Percentiles rank a stretch among this genome's conserved stretches.
phyloP scores from a whole-genome alignment of 2,329 filamentous ascomycete genomes.

The Aspergillus amoenus region DNA sequence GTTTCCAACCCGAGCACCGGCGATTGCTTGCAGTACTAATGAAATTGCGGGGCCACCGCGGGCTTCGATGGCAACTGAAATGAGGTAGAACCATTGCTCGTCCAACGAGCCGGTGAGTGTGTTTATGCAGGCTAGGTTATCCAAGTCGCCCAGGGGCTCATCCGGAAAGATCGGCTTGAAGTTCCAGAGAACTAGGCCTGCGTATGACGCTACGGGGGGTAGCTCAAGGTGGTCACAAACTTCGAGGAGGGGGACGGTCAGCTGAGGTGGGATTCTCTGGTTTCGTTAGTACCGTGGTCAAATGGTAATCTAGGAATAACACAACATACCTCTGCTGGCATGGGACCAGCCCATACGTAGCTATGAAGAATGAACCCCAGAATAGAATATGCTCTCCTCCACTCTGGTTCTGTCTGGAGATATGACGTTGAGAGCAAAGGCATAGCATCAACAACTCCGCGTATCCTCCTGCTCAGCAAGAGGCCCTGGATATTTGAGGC shows the following conservation, averaged over 20 bases:
- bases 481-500: conserved; percentile 82
- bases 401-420: conserved; percentile 82
- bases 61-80: conserved; percentile 93
- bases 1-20: conserved; percentile 72
- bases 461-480: conserved; percentile 79
- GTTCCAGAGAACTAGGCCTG: conserved; percentile 91
- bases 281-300: conserved; percentile 2
- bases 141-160: conserved; percentile 76
- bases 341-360: conserved; percentile 85
- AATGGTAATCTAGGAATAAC: neutral
- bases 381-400: conserved; percentile 81
- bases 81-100: conserved; percentile 97
- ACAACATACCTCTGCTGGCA: conserved; percentile 64
- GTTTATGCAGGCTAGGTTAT: conserved; percentile 82
- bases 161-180: conserved; percentile 87
- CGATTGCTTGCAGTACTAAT: conserved; percentile 83
- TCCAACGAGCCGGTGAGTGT: conserved; percentile 94
- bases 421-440: conserved; percentile 80
- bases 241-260: conserved; percentile 78
- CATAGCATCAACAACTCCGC: conserved; percentile 74
- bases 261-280: conserved; percentile 69
- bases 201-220: conserved; percentile 90
- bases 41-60: conserved; percentile 83
- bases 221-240: conserved; percentile 78
- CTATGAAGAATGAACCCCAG: conserved; percentile 78